Base-by-base conservation (phyloP, 371 early-diverging fungal species). In the Zopfochytrium polystomum region DNA sequence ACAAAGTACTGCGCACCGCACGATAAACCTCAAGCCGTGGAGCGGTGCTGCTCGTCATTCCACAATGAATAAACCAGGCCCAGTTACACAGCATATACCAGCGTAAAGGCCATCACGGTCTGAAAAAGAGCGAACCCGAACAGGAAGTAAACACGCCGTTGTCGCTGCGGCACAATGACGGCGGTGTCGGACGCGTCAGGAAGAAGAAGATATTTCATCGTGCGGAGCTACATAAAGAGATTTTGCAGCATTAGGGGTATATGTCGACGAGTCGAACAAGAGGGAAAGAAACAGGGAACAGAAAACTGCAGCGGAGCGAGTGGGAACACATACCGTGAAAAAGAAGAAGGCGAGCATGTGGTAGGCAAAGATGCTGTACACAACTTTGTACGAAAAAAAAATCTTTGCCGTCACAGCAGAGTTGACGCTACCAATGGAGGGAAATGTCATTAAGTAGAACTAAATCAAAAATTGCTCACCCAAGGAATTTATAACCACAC, bases 401-500 rank as follows among this genome's bases (percentile, higher is more conserved):
- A 34, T 23, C 47, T 60, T 60, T 44, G 51, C 23, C 6, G 51
- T 29, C 22, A 60, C 30, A 20, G 35, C 32, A 25, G 53, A n/a
- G 13, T 52, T 22, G 20, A 60, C 61, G 25, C 61, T 60, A 26
- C 26, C 7, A 20, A 26, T 11, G n/a, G 45, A 50, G 7, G 25
- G 4, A 29, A 50, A 7, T 49, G n/a, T n/a, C n/a, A n/a, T n/a
- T n/a, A 55, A 55, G 9, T 13, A 29, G 22, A 15, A 49, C 13
- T 20, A 49, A 25, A 13, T n/a, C n/a, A n/a, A n/a, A n/a, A n/a
- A n/a, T n/a, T n/a, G n/a, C 71, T 70, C 74, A 86, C 85, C 87
- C 85, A 38, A 96, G 88, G 81, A 93, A 98, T 75, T 98, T 97
- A 76, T 99, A 99, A 5, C 98, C 97, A 67, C 90, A 87, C 71